Evolutionary conservation across 2,329 filamentous ascomycete genomes (phyloP).

Genomic region (Paecilomyces variotii): DNA sequence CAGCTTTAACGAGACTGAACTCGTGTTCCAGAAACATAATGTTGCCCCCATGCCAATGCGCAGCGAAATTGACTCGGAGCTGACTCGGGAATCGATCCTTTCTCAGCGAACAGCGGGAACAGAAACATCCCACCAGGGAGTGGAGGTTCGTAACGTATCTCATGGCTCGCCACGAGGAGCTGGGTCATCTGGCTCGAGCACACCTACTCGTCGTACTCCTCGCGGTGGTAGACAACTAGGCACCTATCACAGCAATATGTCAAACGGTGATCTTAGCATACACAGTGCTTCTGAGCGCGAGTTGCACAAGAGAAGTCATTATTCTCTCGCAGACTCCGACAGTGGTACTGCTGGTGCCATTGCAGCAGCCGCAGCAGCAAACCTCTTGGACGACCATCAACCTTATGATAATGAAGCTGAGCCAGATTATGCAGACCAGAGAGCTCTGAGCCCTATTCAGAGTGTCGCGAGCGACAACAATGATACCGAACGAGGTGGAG

Average conservation of each 20-base stretch:
- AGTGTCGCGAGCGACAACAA: constrained; percentile 83
- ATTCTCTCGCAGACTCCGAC: constrained; percentile 19
- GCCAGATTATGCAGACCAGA: constrained; percentile 48
- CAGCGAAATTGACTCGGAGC: constrained; percentile 77
- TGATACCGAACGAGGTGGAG: constrained; percentile 51
- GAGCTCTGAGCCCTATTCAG: constrained; percentile 78
- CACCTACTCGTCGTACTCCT: constrained; percentile 49
- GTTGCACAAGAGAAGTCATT: constrained; percentile 30
- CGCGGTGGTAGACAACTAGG: constrained; percentile 43
- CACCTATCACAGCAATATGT: constrained; percentile 56
- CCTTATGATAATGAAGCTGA: constrained; percentile 45
- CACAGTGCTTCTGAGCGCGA: constrained; percentile 39
- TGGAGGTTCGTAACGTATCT: constrained; percentile 56
- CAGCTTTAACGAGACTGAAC: constrained; percentile 49
- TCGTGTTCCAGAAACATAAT: constrained; percentile 46
- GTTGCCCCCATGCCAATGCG: constrained; percentile 80
- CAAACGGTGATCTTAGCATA: constrained; percentile 43
- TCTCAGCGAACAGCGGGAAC: constrained; percentile 72
- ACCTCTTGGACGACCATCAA: constrained; percentile 30
- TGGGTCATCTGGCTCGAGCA: constrained; percentile 54
- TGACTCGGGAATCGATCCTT: constrained; percentile 80
- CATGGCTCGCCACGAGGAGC: constrained; percentile 48
- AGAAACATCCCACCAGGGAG: constrained; percentile 56
- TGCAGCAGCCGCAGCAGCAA: constrained; percentile 31
- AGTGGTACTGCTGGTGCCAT: constrained; percentile 28